These are phyloP conservation scores for Pisolithus orientalis DNA, from an alignment of 768 basidiomycete genomes.

Conservation along the genomic window DNA sequence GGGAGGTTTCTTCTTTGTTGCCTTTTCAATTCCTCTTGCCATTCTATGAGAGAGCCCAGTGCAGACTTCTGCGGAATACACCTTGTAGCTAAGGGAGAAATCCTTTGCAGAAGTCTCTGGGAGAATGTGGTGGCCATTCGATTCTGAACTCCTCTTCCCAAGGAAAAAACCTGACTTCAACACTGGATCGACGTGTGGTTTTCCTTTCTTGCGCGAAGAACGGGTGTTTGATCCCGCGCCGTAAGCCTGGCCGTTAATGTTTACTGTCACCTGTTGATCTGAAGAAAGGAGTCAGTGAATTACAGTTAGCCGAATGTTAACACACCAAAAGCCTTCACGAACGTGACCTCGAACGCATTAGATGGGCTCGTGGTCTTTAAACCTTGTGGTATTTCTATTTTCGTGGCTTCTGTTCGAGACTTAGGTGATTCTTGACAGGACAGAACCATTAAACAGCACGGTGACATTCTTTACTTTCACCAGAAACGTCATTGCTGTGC, in stretches of 20 bases:
- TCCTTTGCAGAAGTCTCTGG: not conserved
- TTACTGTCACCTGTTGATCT: conserved; percentile 72
- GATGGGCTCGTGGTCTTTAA: conserved; percentile 33
- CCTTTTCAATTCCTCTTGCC: conserved; percentile 62
- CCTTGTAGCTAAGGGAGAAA: conserved; percentile 1
- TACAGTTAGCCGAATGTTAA: not conserved
- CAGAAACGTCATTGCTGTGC: conserved; percentile 46
- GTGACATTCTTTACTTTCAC: conserved; percentile 22
- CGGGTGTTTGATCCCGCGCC: conserved; percentile 53
- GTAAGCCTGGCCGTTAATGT: conserved; percentile 71
- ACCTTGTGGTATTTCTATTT: not conserved
- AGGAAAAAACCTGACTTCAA: conserved; percentile 6
- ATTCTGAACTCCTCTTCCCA: not conserved
- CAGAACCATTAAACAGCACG: conserved; percentile 2
- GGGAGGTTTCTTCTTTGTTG: conserved; percentile 90
- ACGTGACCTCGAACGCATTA: conserved; percentile 54
- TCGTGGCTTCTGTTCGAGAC: not conserved
- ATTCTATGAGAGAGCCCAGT: conserved; percentile 56
- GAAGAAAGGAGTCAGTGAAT: not conserved
- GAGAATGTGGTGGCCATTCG: not conserved
- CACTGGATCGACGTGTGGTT: not conserved
- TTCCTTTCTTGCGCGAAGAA: conserved; percentile 19
- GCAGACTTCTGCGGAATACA: conserved; percentile 32
- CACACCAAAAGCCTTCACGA: conserved; percentile 3
- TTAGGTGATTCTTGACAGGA: conserved; percentile 3